These are phyloP conservation scores for maize (Zea mays) DNA, from an alignment of 176 grass and related monocot species.

Conservation along the genomic window DNA sequence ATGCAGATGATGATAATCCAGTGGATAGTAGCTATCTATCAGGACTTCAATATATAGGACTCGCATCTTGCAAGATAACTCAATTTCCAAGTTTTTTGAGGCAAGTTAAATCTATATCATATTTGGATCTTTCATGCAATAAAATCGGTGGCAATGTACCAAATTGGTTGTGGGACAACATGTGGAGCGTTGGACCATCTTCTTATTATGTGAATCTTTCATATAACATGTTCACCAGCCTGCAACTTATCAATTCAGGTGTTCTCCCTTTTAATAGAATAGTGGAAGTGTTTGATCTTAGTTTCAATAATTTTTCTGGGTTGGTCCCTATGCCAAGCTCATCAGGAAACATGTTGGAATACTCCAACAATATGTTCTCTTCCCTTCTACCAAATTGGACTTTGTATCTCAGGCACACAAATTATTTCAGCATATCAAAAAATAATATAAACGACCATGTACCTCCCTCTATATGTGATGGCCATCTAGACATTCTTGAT, in stretches of 20 bases:
- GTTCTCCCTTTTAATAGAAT: accelerated
- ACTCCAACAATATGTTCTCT: constrained; percentile 21
- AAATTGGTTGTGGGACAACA: constrained; percentile 23
- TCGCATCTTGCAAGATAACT: constrained; percentile 32
- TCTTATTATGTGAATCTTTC: constrained; percentile 8
- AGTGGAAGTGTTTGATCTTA: background rate
- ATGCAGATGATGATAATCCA: background rate
- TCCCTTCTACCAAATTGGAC: constrained; percentile 11
- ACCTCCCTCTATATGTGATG: constrained; percentile 30
- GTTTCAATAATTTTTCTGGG: constrained; percentile 18
- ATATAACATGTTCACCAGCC: background rate
- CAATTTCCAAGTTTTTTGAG: background rate
- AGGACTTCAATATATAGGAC: background rate
- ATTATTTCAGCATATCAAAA: background rate
- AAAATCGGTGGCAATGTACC: constrained; percentile 36
- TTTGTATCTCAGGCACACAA: accelerated
- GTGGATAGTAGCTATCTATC: background rate
- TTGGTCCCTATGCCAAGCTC: background rate
- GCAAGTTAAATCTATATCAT: background rate
- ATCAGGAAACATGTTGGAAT: background rate
- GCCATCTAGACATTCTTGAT: background rate
- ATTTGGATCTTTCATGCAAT: constrained; percentile 40
- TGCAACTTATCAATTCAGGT: background rate
- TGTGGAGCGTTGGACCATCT: background rate
- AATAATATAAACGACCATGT: constrained; percentile 33